Evolutionary conservation across 1,284 basidiomycete species (phyloP).

Genomic region (Trametes pubescens): DNA sequence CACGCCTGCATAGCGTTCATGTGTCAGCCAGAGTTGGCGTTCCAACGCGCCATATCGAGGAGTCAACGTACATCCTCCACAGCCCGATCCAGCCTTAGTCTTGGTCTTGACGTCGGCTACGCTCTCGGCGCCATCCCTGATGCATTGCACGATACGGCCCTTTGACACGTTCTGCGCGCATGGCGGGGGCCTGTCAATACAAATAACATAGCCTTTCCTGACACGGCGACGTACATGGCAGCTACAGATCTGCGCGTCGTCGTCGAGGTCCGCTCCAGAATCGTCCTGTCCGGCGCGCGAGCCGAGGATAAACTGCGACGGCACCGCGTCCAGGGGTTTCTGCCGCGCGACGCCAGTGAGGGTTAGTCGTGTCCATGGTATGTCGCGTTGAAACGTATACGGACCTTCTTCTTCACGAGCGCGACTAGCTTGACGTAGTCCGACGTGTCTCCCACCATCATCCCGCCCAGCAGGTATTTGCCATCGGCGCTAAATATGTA

Average conservation of each 20-base stretch:
- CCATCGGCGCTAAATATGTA: constrained; percentile 82
- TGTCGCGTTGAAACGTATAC: constrained; percentile 20
- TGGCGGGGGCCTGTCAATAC: background rate
- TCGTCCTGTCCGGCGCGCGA: constrained; percentile 56
- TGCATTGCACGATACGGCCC: constrained; percentile 61
- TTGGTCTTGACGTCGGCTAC: constrained; percentile 68
- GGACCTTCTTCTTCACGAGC: constrained; percentile 74
- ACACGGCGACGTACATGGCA: constrained; percentile 55
- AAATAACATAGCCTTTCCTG: background rate
- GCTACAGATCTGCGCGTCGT: constrained; percentile 76
- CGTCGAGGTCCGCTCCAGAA: constrained; percentile 72
- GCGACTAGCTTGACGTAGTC: constrained; percentile 78
- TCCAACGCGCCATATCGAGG: constrained; percentile 53
- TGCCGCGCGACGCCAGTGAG: constrained; percentile 35
- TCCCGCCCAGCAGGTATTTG: constrained; percentile 77
- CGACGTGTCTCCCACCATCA: constrained; percentile 82
- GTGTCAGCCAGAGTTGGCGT: constrained; percentile 14
- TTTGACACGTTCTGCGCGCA: constrained; percentile 65
- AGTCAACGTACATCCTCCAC: constrained; percentile 72
- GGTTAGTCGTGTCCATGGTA: constrained; percentile 5
- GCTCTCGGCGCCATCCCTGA: constrained; percentile 61
- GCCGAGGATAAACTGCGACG: constrained; percentile 74
- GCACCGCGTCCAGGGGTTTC: constrained; percentile 71
- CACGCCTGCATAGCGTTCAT: constrained; percentile 41
- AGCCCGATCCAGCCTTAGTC: constrained; percentile 79